These are phyloP conservation scores for Lanzia echinophila DNA, from an alignment of 2,329 filamentous ascomycete genomes.

Conservation along the genomic window DNA sequence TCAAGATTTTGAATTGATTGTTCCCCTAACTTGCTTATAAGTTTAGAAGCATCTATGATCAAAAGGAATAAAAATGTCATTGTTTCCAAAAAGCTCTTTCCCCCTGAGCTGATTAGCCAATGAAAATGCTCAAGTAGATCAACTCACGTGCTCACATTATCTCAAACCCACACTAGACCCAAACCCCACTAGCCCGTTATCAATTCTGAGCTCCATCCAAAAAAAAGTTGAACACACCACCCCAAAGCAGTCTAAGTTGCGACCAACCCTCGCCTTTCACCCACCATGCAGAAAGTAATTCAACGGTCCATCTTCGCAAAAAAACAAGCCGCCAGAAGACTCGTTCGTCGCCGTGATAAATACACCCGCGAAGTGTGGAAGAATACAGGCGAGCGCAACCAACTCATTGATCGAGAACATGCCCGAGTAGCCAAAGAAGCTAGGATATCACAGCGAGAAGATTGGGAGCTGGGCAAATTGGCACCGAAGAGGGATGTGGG, in stretches of 20 bases:
- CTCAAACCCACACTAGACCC: not conserved
- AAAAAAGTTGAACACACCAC: slow-evolving; percentile 8
- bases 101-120: slow-evolving; percentile 8
- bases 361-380: slow-evolving; percentile 20
- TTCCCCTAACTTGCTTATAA: too few relatives aligned
- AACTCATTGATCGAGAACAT: slow-evolving; percentile 1
- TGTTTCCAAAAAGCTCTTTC: not conserved
- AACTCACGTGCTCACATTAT: not conserved
- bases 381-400: slow-evolving; percentile 16
- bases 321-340: slow-evolving; percentile 51
- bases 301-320: slow-evolving; percentile 60
- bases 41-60: too few relatives aligned
- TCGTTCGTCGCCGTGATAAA: slow-evolving; percentile 15
- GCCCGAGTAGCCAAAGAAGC: slow-evolving; percentile 37
- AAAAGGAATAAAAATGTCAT: too few relatives aligned
- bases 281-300: slow-evolving; percentile 62
- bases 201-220: slow-evolving; percentile 10
- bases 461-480: slow-evolving; percentile 72
- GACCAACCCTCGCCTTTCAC: not conserved
- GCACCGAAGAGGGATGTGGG: slow-evolving; percentile 71
- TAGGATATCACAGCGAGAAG: slow-evolving; percentile 57
- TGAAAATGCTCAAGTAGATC: not conserved
- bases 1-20: too few relatives aligned
- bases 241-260: slow-evolving; percentile 2
- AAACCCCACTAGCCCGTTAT: not conserved